Percentiles rank a stretch among this genome's conserved stretches.
Conservation (phyloP, 2,329 filamentous ascomycete genomes). For the Botryotinia calthae region DNA sequence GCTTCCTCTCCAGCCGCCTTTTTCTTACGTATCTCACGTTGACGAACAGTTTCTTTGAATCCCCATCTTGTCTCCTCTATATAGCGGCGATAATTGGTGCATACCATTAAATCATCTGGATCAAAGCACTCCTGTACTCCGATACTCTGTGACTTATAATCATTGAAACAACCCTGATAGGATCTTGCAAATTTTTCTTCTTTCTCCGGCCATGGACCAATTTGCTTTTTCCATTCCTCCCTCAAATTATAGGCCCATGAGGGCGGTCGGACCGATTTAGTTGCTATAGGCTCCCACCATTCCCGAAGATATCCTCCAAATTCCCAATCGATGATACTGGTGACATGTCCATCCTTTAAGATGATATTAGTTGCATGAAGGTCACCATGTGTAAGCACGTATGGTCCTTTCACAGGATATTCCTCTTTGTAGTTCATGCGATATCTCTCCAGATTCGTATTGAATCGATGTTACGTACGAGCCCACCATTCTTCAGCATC, state of each 20-base stretch:
- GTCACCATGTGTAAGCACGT: slow-evolving; percentile 5
- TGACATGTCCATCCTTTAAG: not conserved
- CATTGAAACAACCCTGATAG: not conserved
- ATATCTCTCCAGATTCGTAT: not conserved
- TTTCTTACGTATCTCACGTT: not conserved
- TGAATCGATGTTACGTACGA: not conserved
- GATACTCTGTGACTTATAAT: fast-evolving
- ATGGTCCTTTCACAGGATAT: not conserved
- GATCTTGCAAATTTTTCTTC: not conserved
- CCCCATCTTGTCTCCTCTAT: not conserved
- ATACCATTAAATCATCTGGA: fast-evolving
- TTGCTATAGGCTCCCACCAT: not conserved
- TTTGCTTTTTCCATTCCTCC: not conserved
- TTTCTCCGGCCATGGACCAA: not conserved
- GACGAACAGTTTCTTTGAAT: fast-evolving
- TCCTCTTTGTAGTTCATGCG: not conserved
- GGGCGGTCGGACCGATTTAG: fast-evolving
- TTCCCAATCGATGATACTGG: not conserved
- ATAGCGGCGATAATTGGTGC: not conserved
- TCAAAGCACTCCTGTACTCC: not conserved
- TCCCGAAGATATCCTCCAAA: not conserved
- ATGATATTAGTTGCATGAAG: not conserved
- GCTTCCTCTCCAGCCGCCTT: not conserved
- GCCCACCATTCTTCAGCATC: slow-evolving; percentile 1
- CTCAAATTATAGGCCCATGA: fast-evolving